Percentiles rank a stretch among this genome's conserved stretches.
Evolutionary conservation across 106 monocot species (phyloP).

Genomic region (Gastrodia elata): DNA sequence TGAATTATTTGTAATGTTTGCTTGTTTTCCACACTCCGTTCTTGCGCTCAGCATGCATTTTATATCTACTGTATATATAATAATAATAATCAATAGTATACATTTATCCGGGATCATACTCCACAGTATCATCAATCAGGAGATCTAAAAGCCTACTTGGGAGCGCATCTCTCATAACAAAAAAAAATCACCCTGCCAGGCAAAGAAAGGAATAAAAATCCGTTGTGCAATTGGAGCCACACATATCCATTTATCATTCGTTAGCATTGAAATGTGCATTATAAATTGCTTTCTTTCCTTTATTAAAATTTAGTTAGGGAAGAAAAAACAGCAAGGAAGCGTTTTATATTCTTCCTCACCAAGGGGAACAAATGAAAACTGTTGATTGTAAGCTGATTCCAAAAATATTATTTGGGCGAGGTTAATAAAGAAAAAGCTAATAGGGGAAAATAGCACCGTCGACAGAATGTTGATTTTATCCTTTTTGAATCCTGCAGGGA

Average conservation of each 20-base stretch:
- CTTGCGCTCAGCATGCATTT: not conserved
- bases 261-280: too few species aligned
- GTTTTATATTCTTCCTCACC: not conserved
- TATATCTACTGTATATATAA: not conserved
- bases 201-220: too few species aligned
- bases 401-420: too few species aligned
- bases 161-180: too few species aligned
- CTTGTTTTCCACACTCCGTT: not conserved
- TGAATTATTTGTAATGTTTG: not conserved
- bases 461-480: not conserved
- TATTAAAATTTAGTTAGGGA: too few species aligned
- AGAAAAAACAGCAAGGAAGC: not conserved
- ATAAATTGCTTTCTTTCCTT: too few species aligned
- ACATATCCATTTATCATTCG: too few species aligned
- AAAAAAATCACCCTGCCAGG: too few species aligned
- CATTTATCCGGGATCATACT: not conserved
- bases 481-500: constrained; percentile 18
- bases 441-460: too few species aligned
- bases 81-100: not conserved
- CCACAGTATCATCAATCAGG: too few species aligned
- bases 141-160: not conserved
- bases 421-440: too few species aligned
- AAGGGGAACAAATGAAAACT: not conserved
- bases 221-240: too few species aligned
- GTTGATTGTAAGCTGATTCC: not conserved